Evolutionary conservation across 805 yeast species (phyloP).

Genomic region (Yamadazyma scolyti): DNA sequence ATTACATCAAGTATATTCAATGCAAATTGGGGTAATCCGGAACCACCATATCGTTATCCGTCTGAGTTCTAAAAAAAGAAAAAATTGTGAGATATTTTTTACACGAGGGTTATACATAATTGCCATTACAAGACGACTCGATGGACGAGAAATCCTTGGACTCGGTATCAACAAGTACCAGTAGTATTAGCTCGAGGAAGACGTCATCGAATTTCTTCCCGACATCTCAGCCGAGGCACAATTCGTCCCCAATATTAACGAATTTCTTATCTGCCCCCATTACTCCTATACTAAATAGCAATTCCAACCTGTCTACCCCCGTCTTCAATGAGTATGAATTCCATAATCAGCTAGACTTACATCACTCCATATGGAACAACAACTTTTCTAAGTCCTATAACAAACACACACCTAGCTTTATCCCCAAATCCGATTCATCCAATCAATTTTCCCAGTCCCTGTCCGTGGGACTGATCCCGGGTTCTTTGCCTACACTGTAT

Average conservation of each 20-base stretch:
- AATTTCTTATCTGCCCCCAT: constrained; percentile 12
- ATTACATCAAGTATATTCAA: too few relatives aligned
- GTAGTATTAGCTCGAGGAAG: constrained; percentile 9
- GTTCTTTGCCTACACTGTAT: too few relatives aligned
- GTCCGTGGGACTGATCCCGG: too few relatives aligned
- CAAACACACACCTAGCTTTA: constrained; percentile 5
- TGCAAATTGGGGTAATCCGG: too few relatives aligned
- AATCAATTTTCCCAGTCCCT: too few relatives aligned
- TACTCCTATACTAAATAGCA: constrained; percentile 10
- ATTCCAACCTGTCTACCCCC: constrained; percentile 10
- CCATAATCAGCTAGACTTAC: constrained; percentile 2
- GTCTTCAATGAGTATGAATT: constrained; percentile 12
- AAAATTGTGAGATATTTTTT: too few relatives aligned
- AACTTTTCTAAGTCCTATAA: constrained; percentile 4
- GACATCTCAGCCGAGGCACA: constrained; percentile 3
- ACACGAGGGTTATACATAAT: too few relatives aligned
- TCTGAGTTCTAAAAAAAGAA: too few relatives aligned
- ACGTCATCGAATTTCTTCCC: constrained; percentile 13
- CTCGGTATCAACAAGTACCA: constrained; percentile 8
- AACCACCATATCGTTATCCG: too few relatives aligned
- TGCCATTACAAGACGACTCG: too few relatives aligned
- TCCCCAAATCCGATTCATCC: too few relatives aligned
- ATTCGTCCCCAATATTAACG: constrained; percentile 6
- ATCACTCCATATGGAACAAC: constrained; percentile 5
- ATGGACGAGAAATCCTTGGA: constrained; percentile 11